Evolutionary conservation across 495 filamentous ascomycete genomes (phyloP), one percentile per base, ranked within the genome.

Genomic region (Podospora tetraspora): DNA sequence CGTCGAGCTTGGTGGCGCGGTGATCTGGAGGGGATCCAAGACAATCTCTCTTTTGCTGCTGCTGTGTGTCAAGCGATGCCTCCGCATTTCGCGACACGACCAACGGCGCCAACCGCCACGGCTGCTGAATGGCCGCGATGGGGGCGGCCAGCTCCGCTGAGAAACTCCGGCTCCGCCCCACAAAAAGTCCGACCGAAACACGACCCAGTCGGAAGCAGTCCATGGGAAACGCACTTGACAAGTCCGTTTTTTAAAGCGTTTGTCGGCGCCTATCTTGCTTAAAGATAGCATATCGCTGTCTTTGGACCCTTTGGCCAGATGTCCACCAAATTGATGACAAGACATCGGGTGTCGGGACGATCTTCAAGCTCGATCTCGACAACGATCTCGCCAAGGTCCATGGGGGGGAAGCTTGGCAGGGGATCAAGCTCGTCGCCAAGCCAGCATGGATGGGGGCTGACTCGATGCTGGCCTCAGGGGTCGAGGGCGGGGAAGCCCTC

Each of bases 101-200:
- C 43, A 52, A 52, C 43, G 43, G 43, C 27, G 34, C 43, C 43
- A 52, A 19, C 43, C 43, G 43, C 12, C 16, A 16, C 59, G 24
- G 59, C 23, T 61, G 59, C 29, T 61, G 43, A 52, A 52, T 52
- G 43, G 43, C 43, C 43, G 43, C 43, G 43, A n/a, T n/a, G 43
- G 43, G 43, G 43, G 43, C 57, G 21, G n/a, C 52, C 52, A 58
- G 63, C 24, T 67, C 68, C 64, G 68, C 57, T 22, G 61, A 70
- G 61, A 70, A 68, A 70, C 69, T 70, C 69, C 69, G 62, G 61
- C 57, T 61, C 69, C 63, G 64, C 27, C 61, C 64, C 68, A 70
- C 63, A 32, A 43, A 67, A 70, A 62, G 67, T 66, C 69, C 65
- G 32, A 25, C 24, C 61, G 59, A 12, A 43, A 13, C n/a, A 6